These are phyloP conservation scores for Azolla pinnata DNA, from an alignment of 75 land plant genomes.

Conservation along the genomic window DNA sequence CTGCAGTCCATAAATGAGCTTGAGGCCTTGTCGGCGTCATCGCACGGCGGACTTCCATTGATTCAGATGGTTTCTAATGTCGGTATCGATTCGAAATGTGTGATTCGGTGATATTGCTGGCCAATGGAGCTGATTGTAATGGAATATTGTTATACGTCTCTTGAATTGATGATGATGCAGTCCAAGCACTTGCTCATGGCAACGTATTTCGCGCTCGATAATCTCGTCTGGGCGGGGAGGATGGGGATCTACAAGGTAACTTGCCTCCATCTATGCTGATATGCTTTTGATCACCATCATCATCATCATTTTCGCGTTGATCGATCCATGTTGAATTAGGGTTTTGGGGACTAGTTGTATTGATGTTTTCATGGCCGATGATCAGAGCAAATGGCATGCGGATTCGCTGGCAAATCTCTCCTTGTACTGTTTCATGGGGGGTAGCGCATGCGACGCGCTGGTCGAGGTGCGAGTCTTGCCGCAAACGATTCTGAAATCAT, in stretches of 20 bases:
- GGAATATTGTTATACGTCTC: background rate
- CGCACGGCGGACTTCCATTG: background rate
- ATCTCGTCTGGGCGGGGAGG: conserved; percentile 88
- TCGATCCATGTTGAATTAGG: background rate
- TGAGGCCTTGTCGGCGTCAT: background rate
- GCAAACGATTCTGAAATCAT: no score
- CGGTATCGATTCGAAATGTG: no score
- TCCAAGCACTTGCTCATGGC: conserved; percentile 84
- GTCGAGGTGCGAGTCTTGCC: no score
- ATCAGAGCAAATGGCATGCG: conserved; percentile 73
- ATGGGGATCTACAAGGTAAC: conserved; percentile 85
- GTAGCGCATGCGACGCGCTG: conserved; percentile 36
- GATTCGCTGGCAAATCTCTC: conserved; percentile 68
- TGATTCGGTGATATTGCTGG: background rate
- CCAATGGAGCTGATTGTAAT: background rate
- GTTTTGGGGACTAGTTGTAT: no score
- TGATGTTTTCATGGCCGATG: no score
- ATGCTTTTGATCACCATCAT: conserved; percentile 1
- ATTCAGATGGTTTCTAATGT: no score
- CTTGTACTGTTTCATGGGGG: conserved; percentile 83
- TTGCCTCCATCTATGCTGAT: background rate
- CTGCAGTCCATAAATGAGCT: background rate
- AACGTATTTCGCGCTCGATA: conserved; percentile 78
- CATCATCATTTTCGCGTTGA: background rate
- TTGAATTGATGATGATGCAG: conserved; percentile 23